Evolutionary conservation across 768 basidiomycete species (phyloP).

Genomic region (Pisolithus marmoratus): DNA sequence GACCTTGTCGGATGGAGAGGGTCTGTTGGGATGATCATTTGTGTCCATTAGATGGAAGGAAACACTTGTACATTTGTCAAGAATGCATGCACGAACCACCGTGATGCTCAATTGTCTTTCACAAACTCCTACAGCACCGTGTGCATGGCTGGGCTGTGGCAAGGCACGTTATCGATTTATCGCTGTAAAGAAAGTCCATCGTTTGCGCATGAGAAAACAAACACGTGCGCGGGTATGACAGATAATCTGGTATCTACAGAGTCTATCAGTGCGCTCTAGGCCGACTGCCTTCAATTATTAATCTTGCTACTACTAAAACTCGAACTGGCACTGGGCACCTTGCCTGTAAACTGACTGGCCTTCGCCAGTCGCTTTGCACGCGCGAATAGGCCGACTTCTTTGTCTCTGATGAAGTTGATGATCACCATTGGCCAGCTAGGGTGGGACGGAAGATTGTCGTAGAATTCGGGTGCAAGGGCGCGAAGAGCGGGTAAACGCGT

Average conservation of each 20-base stretch:
- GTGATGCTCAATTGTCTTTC: no score
- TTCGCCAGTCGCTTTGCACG: slow-evolving; percentile 71
- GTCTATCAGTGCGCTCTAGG: slow-evolving; percentile 4
- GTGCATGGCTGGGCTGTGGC: no score
- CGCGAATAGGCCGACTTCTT: slow-evolving; percentile 82
- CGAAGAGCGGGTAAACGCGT: slow-evolving; percentile 83
- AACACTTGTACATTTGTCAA: no score
- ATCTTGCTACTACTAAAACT: slow-evolving; percentile 7
- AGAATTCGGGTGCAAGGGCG: slow-evolving; percentile 84
- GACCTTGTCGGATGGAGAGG: slow-evolving; percentile 54
- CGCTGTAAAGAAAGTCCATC: no score
- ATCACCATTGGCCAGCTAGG: slow-evolving; percentile 94
- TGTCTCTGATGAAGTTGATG: slow-evolving; percentile 88
- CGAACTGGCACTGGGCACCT: slow-evolving; percentile 10
- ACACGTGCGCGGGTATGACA: no score
- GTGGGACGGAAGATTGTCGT: slow-evolving; percentile 82
- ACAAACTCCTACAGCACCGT: no score
- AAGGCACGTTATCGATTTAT: no score
- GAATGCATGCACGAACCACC: no score
- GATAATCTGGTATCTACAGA: slow-evolving; percentile 4
- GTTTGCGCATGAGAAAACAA: no score
- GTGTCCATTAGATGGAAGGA: no score
- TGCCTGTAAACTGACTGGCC: slow-evolving; percentile 16
- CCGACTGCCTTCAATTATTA: slow-evolving; percentile 9
- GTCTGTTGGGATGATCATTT: slow-evolving; percentile 33